These are phyloP conservation scores for Kodamaea fukazawae DNA, from an alignment of 805 yeast genomes.

Conservation along the genomic window DNA sequence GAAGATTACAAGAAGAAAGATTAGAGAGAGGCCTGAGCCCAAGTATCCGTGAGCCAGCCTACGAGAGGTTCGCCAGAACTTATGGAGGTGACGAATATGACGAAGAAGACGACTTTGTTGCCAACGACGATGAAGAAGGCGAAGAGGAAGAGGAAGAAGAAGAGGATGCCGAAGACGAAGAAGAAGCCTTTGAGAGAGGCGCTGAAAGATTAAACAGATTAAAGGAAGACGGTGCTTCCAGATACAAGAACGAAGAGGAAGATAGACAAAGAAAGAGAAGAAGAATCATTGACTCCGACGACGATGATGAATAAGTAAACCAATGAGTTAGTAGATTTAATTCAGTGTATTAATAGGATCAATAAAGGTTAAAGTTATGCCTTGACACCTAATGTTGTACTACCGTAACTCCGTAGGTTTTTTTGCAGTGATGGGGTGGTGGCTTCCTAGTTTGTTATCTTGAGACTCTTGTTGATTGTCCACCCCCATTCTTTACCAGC, in stretches of 20 bases:
- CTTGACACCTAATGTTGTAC: no score
- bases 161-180: conserved; percentile 45
- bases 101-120: conserved; percentile 44
- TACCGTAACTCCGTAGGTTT: no score
- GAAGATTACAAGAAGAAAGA: conserved; percentile 59
- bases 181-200: conserved; percentile 49
- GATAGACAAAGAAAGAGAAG: conserved; percentile 37
- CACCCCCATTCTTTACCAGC: no score
- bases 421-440: no score
- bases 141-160: conserved; percentile 35
- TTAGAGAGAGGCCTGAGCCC: conserved; percentile 47
- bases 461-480: no score
- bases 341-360: no score
- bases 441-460: no score
- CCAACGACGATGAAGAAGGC: conserved; percentile 37
- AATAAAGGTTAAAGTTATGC: no score
- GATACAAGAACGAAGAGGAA: conserved; percentile 41
- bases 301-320: conserved; percentile 33
- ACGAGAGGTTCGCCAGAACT: conserved; percentile 37
- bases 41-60: conserved; percentile 31
- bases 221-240: conserved; percentile 55
- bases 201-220: conserved; percentile 57
- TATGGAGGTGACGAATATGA: conserved; percentile 35
- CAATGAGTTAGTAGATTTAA: neutral
- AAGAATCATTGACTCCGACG: conserved; percentile 48